Conservation (phyloP, 345 rosid species). For the Dipteronia dyeriana region DNA sequence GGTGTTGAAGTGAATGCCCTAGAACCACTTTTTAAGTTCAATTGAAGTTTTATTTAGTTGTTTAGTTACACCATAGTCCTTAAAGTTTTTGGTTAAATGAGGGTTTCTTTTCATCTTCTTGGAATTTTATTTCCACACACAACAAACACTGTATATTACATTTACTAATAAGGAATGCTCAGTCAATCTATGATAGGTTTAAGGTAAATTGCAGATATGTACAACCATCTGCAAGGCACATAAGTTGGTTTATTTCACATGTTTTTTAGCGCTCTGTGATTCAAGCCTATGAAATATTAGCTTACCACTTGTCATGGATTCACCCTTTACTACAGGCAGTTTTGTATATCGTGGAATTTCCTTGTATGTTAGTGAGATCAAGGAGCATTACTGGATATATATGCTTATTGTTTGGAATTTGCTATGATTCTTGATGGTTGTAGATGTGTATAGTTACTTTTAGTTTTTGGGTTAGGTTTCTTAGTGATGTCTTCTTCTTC, state of each 20-base stretch:
- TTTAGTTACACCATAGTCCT: background rate
- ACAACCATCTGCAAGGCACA: background rate
- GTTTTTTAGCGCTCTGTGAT: background rate
- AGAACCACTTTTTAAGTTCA: background rate
- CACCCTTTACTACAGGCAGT: background rate
- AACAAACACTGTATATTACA: background rate
- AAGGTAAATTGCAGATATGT: background rate
- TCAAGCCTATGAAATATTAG: background rate
- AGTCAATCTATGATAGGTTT: background rate
- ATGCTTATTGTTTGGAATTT: background rate
- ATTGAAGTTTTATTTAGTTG: background rate
- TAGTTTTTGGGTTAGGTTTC: background rate
- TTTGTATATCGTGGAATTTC: background rate
- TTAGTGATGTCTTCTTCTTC: background rate
- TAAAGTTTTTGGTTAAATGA: background rate
- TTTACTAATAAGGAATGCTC: background rate
- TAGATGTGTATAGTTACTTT: background rate
- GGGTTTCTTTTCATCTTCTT: background rate
- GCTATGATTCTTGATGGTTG: background rate
- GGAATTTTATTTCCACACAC: background rate
- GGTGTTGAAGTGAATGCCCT: background rate
- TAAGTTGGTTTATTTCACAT: background rate
- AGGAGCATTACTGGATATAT: background rate
- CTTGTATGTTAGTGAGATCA: background rate
- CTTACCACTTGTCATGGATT: background rate